Conservation (phyloP, 2,329 filamentous ascomycete genomes). For the Trichoderma sp. region DNA sequence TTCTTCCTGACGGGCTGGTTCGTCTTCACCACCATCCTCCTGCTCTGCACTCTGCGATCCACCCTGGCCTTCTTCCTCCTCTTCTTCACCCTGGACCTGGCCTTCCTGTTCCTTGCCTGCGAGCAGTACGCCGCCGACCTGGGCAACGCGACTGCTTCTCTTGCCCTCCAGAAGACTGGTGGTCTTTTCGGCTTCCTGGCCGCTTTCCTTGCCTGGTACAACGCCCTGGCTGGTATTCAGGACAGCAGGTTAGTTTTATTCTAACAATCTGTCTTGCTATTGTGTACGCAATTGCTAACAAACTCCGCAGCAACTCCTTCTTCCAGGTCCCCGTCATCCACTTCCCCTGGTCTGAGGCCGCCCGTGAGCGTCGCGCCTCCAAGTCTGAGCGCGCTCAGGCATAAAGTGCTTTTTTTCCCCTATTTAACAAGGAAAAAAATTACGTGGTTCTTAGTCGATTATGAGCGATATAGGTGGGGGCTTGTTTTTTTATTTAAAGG, state of each 20-base stretch:
- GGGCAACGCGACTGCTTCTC: conserved; percentile 48
- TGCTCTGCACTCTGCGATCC: conserved; percentile 74
- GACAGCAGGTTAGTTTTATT: conserved; percentile 62
- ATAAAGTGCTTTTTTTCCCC: conserved; percentile 11
- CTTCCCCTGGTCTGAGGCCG: conserved; percentile 91
- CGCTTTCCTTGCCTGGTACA: conserved; percentile 85
- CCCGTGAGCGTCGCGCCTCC: conserved; percentile 57
- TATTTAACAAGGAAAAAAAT: background rate
- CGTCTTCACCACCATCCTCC: conserved; percentile 77
- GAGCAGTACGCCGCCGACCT: conserved; percentile 60
- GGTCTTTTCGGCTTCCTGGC: conserved; percentile 80
- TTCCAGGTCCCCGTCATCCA: conserved; percentile 90
- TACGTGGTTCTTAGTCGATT: conserved; percentile 9
- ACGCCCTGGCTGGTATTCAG: conserved; percentile 78
- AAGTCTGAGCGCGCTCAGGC: conserved; percentile 42
- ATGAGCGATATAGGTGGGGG: conserved; percentile 16
- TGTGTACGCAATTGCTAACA: conserved; percentile 36
- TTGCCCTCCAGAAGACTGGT: conserved; percentile 65
- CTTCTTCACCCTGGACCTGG: conserved; percentile 75
- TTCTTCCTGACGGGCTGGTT: conserved; percentile 81
- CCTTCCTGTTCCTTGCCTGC: conserved; percentile 72
- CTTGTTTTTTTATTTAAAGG: background rate
- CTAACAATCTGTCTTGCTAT: background rate
- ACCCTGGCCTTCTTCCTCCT: conserved; percentile 77
- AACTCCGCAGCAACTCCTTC: conserved; percentile 69